phyloP scores from a whole-genome alignment of 495 filamentous ascomycete species.

The Lepraria neglecta region DNA sequence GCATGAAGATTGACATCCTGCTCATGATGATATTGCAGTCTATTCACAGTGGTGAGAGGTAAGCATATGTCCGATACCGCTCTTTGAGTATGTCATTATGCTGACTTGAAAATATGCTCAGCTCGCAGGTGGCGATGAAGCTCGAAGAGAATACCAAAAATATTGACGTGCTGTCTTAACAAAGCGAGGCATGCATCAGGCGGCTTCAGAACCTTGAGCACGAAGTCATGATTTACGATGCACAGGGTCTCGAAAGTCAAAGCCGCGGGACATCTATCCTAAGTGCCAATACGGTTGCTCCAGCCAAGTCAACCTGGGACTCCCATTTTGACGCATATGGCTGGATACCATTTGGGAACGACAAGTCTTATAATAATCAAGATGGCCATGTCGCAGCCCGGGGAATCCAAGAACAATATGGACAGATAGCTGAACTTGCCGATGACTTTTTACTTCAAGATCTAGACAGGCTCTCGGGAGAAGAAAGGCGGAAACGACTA shows the following conservation, averaged over 20 bases:
- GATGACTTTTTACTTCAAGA: too few relatives aligned
- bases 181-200: background rate
- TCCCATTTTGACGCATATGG: background rate
- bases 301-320: background rate
- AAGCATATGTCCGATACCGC: background rate
- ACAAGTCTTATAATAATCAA: too few relatives aligned
- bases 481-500: too few relatives aligned
- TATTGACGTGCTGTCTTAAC: background rate
- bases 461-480: too few relatives aligned
- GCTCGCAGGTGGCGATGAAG: background rate
- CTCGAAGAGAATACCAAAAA: background rate
- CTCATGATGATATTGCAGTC: background rate
- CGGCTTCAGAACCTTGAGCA: background rate
- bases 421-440: too few relatives aligned
- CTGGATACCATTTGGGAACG: background rate
- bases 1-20: conserved; percentile 1
- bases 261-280: background rate
- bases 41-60: background rate
- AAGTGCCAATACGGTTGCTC: background rate
- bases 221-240: background rate
- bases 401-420: too few relatives aligned
- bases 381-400: too few relatives aligned
- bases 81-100: too few relatives aligned
- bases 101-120: background rate
- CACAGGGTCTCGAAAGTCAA: background rate